Evolutionary conservation across 495 filamentous ascomycete species (phyloP).

Genomic region (Penicillium desertorum): DNA sequence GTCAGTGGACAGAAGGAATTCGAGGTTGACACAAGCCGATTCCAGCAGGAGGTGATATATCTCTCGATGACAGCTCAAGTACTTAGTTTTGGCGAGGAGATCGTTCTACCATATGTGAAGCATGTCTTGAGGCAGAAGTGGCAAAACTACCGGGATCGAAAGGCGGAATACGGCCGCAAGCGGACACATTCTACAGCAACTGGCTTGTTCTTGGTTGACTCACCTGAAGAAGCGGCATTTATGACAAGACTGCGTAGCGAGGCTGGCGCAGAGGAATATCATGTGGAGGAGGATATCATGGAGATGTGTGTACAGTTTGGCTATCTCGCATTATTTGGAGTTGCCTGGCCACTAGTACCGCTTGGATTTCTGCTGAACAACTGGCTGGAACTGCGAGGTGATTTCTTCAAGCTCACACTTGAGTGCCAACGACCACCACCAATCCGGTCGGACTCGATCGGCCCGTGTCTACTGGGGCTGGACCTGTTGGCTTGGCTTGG

Average conservation of each 20-base stretch:
- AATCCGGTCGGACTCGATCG: constrained; percentile 86
- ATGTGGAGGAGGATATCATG: constrained; percentile 58
- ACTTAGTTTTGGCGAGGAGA: constrained; percentile 80
- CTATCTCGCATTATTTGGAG: constrained; percentile 85
- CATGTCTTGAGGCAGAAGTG: constrained; percentile 49
- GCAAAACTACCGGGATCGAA: constrained; percentile 34
- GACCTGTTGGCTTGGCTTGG: constrained; percentile 91
- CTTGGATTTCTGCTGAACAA: constrained; percentile 90
- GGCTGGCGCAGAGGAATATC: constrained; percentile 77
- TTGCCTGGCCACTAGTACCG: constrained; percentile 86
- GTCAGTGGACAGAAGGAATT: constrained; percentile 49
- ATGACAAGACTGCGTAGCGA: constrained; percentile 77
- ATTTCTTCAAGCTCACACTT: constrained; percentile 88
- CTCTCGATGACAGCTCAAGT: constrained; percentile 92
- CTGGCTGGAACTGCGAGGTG: constrained; percentile 90
- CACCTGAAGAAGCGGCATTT: constrained; percentile 70
- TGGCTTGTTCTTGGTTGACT: constrained; percentile 45
- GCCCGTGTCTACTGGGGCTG: constrained; percentile 82
- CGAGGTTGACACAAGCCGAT: constrained; percentile 72
- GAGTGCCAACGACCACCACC: constrained; percentile 88
- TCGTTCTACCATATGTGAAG: constrained; percentile 81
- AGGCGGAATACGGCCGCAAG: constrained; percentile 16
- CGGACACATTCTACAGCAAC: constrained; percentile 32
- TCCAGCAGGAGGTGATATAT: constrained; percentile 91
- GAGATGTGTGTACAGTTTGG: constrained; percentile 55